These are phyloP conservation scores for Triticum aestivum DNA, from an alignment of 176 grass and related monocot species.

Conservation along the genomic window DNA sequence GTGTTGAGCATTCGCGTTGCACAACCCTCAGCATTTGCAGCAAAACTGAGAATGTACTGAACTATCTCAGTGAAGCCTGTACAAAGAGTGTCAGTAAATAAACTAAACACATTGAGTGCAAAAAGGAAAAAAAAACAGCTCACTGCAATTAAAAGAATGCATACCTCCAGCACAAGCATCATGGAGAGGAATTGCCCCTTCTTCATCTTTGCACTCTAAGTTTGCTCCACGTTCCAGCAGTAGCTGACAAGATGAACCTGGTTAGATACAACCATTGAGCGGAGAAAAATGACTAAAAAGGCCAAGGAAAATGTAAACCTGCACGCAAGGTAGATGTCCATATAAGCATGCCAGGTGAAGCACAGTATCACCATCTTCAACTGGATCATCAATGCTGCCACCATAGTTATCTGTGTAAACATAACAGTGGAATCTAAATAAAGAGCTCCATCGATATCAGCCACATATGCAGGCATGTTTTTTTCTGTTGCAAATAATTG, in stretches of 20 bases:
- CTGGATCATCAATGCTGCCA: constrained; percentile 89
- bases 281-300: not conserved
- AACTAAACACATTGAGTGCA: not conserved
- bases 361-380: constrained; percentile 98
- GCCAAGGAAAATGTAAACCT: constrained; percentile 46
- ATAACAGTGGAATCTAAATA: constrained; percentile 4
- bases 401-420: constrained; percentile 53
- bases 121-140: not conserved
- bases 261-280: constrained; percentile 9
- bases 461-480: constrained; percentile 5
- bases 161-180: constrained; percentile 96
- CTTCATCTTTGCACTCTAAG: constrained; percentile 93
- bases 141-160: not conserved
- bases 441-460: not conserved
- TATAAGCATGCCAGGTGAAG: constrained; percentile 96
- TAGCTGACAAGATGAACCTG: constrained; percentile 40
- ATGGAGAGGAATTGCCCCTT: constrained; percentile 92
- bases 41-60: constrained; percentile 63
- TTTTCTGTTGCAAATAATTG: not conserved
- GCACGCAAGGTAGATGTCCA: constrained; percentile 85
- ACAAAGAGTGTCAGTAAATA: not conserved
- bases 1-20: constrained; percentile 54
- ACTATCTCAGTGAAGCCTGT: constrained; percentile 87
- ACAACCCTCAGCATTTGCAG: constrained; percentile 47
- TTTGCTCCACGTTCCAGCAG: constrained; percentile 73